Evolutionary conservation across 176 grass and related monocot species (phyloP), one percentile per base, ranked within the genome.

Genomic region (Lolium multiflorum): DNA sequence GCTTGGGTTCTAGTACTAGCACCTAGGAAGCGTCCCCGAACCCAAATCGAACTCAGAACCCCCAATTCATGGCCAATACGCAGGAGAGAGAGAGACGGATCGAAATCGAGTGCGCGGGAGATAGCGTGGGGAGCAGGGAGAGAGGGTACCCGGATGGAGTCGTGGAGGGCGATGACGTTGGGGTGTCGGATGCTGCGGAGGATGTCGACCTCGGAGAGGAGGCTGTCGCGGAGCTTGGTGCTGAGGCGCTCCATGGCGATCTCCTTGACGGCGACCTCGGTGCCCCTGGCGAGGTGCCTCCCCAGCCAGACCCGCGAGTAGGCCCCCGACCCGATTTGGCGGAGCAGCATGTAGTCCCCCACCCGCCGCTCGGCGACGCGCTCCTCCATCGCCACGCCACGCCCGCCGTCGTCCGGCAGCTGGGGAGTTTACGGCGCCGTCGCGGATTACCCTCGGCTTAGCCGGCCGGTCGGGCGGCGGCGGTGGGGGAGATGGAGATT

Each of bases 241-340:
- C 80, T 91, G 35, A 99, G 79, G 24, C 92, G 86, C 8, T 96
- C 94, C 85, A 99, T 87, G 62, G 80, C 66, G 77, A 99, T 99
- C 94, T 96, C 97, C 90, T 99, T 99, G 47, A 99, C 85, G 22
- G 97, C 97, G 76, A 99, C 97, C 89, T 91, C 93, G 9, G 78
- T 92, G 3, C 81, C 83, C 86, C 63, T 41, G 8, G 50, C 56
- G 63, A 76, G 69, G 88, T 94, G 91, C 79, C 73, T 61, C 25
- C 88, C 97, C 52, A 89, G 73, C 94, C 94, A 98, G 37, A 98
- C 97, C 59, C 85, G 79, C n/a, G 97, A 96, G 92, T 92, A 98
- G 39, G 97, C 92, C 57, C 96, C 96, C 84, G 83, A 77, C 43
- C 96, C 96, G 81, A 98, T 96, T 88, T 68, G 78, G 37, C 78